Base-by-base conservation (phyloP, 1,139 yeast species). In the Blastobotrys capitulatus region DNA sequence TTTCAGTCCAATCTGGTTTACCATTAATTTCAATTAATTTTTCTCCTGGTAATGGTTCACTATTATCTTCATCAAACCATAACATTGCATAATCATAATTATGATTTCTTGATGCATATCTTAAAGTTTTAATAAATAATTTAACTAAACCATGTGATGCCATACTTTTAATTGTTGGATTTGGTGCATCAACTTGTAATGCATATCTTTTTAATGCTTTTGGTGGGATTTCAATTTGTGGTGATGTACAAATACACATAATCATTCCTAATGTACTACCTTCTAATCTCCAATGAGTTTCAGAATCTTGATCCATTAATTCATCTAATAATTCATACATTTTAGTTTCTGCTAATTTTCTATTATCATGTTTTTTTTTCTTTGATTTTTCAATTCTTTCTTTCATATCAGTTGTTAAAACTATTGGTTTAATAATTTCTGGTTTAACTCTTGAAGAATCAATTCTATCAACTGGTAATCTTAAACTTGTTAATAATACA, bases 201-300 rank as follows among this genome's bases (percentile, higher is more conserved):
- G 79, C 72, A 43, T 89, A 70, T 8, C 77, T 61, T 29, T 67
- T 66, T 16, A 85, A 62, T 0, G 78, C 72, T 0, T 71, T 70
- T 4, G 70, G 61, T 41, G 73, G 72, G 0, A 78, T 67, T 1
- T 74, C 71, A 29, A 79, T 66, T 53, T 58, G 62, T 3, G 65
- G 65, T 20, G 62, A 59, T 10, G 59, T 42, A 31, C 58, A 52
- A 25, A 62, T 42, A 26, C 59, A 54, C 32, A 58, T 46, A 16
- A 53, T 48, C 22, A 57, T 45, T 6, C 56, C 57, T 9, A 86
- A 65, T 49, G 81, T 78, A 34, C 81, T 69, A 13, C 78, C 69
- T 6, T 81, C 74, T 6, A 78, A 70, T 57, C 82, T 86, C 97
- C 97, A 90, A 55, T 85, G 88, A 53, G 37, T 62, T 48, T 37